Evolutionary conservation across 2,329 filamentous ascomycete genomes (phyloP).

Genomic region (Tolypocladium pustulatum): DNA sequence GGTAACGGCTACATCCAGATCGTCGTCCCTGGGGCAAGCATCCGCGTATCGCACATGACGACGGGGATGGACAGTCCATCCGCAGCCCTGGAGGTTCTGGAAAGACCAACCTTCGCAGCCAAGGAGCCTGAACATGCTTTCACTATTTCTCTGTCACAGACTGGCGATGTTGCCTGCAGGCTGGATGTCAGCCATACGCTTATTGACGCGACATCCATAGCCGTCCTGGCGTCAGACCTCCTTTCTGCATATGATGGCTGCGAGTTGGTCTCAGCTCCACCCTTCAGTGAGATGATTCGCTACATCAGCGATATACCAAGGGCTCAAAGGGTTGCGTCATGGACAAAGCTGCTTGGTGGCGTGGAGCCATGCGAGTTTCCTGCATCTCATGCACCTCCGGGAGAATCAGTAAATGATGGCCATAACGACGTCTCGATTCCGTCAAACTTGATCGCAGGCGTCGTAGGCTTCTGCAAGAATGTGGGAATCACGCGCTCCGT

Average conservation of each 20-base stretch:
- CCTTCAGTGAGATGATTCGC: constrained; percentile 1
- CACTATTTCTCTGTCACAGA: constrained; percentile 4
- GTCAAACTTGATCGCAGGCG: neutral
- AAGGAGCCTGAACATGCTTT: constrained; percentile 5
- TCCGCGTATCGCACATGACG: neutral
- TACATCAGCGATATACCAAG: constrained; percentile 1
- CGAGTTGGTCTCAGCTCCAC: constrained; percentile 1
- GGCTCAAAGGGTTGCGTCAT: constrained; percentile 3
- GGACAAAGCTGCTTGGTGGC: constrained; percentile 4
- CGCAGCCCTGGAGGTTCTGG: neutral
- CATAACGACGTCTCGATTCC: constrained; percentile 1
- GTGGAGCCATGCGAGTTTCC: constrained; percentile 6
- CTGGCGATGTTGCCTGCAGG: constrained; percentile 10
- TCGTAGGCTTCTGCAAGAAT: constrained; percentile 22
- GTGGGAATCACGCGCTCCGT: constrained; percentile 35
- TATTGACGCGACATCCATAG: constrained; percentile 17
- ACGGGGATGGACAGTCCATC: neutral
- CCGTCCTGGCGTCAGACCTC: constrained; percentile 18
- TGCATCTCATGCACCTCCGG: neutral
- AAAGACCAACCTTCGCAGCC: constrained; percentile 1
- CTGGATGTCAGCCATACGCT: constrained; percentile 22
- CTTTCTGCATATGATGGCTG: constrained; percentile 13
- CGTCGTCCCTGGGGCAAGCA: neutral
- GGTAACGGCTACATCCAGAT: constrained; percentile 6
- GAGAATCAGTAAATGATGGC: neutral